Evolutionary conservation across 345 rosid species (phyloP), one percentile per base, ranked within the genome.

Genomic region (Citrus hindsii): DNA sequence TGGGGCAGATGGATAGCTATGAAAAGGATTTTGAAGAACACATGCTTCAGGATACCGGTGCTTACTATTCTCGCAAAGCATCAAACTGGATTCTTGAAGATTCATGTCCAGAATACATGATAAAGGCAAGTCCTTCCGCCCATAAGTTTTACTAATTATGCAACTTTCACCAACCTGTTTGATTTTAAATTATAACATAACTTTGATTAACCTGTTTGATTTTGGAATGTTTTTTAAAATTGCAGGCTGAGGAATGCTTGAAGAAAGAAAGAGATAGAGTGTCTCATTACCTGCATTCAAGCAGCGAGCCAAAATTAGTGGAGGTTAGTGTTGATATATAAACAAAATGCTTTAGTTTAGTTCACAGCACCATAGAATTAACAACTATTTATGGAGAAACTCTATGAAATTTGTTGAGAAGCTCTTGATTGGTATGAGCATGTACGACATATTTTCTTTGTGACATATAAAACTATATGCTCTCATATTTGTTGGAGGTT

Each of bases 261-360:
- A 94, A 87, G 87, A 87, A 90, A 88, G 99, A 97, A 87, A 90
- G 89, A 83, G 98, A 94, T 46, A 91, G 99, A 78, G 97, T 94
- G 73, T 77, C 94, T 70, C 91, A 97, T 85, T 97, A 93, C 84
- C 85, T 94, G 84, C 98, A 93, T 74, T 89, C 89, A 35, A 92
- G 94, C 84, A 94, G 94, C 78, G 98, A 97, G 87, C 82, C 90
- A 1, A 97, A 97, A 83, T 88, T 97, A 84, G 92, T 91, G 14
- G 94, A 94, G 98, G 99, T 97, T 79, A 71, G 95, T 87, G 66
- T n/a, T 46, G 24, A 82, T 48, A 63, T 63, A 22, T 21, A 61
- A 69, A 10, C 58, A 37, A 77, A 38, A 21, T 53, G 48, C 27
- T 16, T 37, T 59, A 33, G 60, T 51, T 48, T 70, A 70, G 73